Conservation (phyloP, 441 rosid genomes). For the Geranium incanum region DNA sequence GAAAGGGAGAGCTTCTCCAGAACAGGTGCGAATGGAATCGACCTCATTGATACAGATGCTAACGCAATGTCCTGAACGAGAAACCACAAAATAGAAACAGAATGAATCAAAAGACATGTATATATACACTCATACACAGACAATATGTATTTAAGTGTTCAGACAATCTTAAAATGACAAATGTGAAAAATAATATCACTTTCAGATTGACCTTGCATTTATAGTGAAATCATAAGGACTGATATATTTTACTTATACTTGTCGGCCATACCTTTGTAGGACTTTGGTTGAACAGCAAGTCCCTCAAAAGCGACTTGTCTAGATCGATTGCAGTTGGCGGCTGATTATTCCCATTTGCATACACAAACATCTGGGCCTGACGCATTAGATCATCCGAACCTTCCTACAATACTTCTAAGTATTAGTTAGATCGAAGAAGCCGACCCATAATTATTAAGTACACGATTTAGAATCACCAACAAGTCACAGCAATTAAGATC, state of each 20-base stretch:
- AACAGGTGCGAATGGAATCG: slow-evolving; percentile 85
- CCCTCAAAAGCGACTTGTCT: slow-evolving; percentile 61
- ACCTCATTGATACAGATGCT: slow-evolving; percentile 86
- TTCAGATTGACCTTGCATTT: too few relatives aligned
- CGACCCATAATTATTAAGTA: background rate
- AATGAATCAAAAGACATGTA: background rate
- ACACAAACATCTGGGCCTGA: slow-evolving; percentile 63
- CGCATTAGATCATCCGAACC: slow-evolving; percentile 56
- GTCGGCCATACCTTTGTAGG: slow-evolving; percentile 55
- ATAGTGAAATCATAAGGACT: too few relatives aligned
- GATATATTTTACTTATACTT: background rate
- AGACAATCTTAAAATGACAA: too few relatives aligned
- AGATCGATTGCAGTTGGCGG: slow-evolving; percentile 87
- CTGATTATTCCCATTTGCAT: slow-evolving; percentile 60
- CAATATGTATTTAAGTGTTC: too few relatives aligned
- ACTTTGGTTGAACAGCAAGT: slow-evolving; percentile 69
- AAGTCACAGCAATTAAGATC: background rate
- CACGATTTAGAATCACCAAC: background rate
- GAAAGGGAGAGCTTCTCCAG: slow-evolving; percentile 78
- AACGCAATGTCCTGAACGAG: slow-evolving; percentile 65
- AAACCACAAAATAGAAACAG: background rate
- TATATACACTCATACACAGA: too few relatives aligned
- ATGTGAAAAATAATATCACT: too few relatives aligned
- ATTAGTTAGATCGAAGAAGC: slow-evolving; percentile 8
- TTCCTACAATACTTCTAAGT: slow-evolving; percentile 38